phyloP scores from a whole-genome alignment of 2,329 filamentous ascomycete species.

The Ophiostoma pallidulum region DNA sequence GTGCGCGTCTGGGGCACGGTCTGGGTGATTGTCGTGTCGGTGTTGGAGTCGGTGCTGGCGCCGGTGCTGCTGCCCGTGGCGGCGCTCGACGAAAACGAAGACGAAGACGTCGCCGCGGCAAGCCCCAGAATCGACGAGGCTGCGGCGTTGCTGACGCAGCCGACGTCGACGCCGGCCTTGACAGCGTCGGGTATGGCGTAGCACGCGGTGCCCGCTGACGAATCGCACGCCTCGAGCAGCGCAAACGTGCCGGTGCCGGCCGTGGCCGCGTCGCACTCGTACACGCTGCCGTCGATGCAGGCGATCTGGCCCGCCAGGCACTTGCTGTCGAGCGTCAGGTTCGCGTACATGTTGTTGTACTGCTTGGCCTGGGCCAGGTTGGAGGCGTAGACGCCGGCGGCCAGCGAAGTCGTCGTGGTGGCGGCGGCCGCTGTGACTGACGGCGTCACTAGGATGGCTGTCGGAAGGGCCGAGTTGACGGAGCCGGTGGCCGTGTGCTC shows the following conservation, averaged over 20 bases:
- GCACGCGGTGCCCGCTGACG: constrained; percentile 34
- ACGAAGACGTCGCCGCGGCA: background rate
- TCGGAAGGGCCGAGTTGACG: constrained; percentile 33
- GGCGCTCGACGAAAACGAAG: background rate
- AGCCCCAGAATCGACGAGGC: constrained; percentile 35
- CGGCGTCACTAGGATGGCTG: constrained; percentile 25
- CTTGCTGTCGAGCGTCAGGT: constrained; percentile 34
- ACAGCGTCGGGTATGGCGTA: constrained; percentile 45
- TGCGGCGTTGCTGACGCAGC: constrained; percentile 33
- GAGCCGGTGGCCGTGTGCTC: constrained; percentile 27
- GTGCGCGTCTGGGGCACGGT: constrained; percentile 5
- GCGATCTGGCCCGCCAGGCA: constrained; percentile 40
- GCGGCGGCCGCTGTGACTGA: constrained; percentile 5
- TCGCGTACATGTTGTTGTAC: constrained; percentile 40
- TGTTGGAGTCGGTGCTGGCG: background rate
- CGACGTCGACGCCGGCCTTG: constrained; percentile 37
- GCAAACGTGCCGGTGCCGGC: constrained; percentile 33
- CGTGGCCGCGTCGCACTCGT: constrained; percentile 32
- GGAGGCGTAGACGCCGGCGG: constrained; percentile 31
- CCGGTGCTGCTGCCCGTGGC: background rate
- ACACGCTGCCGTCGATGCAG: constrained; percentile 42
- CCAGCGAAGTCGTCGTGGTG: constrained; percentile 31
- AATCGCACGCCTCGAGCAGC: constrained; percentile 28
- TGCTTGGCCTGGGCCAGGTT: constrained; percentile 36
- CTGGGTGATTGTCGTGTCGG: constrained; percentile 4